Evolutionary conservation across 2,329 filamentous ascomycete genomes (phyloP).

Genomic region (Xylogone sp.): DNA sequence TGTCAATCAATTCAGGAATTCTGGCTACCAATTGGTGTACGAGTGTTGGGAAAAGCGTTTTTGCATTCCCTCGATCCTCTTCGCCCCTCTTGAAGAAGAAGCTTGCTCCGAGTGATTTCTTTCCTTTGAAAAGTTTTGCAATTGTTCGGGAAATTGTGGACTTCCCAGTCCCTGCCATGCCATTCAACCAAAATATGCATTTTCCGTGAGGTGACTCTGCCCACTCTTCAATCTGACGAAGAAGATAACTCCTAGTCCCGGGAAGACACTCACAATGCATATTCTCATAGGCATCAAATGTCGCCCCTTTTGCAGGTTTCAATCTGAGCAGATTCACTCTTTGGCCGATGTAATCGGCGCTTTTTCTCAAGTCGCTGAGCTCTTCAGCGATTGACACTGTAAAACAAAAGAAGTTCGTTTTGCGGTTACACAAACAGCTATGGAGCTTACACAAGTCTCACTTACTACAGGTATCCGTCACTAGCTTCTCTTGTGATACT

Average conservation of each 20-base stretch:
- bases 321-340: too few species aligned
- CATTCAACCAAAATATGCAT: constrained; percentile 21
- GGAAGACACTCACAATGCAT: too few species aligned
- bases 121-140: constrained; percentile 17
- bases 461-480: too few species aligned
- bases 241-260: constrained; percentile 19
- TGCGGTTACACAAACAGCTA: too few species aligned
- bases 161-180: constrained; percentile 16
- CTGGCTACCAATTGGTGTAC: constrained; percentile 15
- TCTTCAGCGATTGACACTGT: too few species aligned
- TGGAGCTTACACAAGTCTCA: too few species aligned
- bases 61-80: constrained; percentile 24
- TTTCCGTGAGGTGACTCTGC: constrained; percentile 4
- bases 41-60: constrained; percentile 28
- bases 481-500: too few species aligned
- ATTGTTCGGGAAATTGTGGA: constrained; percentile 33
- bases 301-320: too few species aligned
- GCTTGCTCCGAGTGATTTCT: constrained; percentile 21
- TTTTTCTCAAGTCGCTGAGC: too few species aligned
- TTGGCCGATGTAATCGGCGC: too few species aligned
- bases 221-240: constrained; percentile 13
- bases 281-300: too few species aligned
- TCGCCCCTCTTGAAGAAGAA: constrained; percentile 33
- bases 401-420: too few species aligned
- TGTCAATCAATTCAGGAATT: constrained; percentile 17